Percentiles rank a stretch among this genome's conserved stretches.
These are phyloP conservation scores for Musa balbisiana DNA, from an alignment of 202 grass and related monocot genomes.

Conservation along the genomic window DNA sequence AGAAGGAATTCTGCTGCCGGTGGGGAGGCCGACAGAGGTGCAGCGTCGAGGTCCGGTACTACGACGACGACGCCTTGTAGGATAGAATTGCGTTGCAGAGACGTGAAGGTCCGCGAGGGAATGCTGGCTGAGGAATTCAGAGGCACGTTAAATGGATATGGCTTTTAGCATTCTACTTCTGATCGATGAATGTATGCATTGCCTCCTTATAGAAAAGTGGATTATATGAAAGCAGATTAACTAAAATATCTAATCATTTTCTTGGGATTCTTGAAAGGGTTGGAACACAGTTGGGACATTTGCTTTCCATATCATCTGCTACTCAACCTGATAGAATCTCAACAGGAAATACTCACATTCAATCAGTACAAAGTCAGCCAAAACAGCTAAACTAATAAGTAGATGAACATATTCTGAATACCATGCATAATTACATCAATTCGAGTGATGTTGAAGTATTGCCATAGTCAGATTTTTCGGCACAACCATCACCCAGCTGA, in stretches of 20 bases:
- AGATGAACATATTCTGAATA: too few species aligned
- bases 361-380: too few species aligned
- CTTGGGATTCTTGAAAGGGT: too few species aligned
- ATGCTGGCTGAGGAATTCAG: not conserved
- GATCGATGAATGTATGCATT: not conserved
- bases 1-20: slow-evolving; percentile 10
- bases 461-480: not conserved
- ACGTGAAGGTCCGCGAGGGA: not conserved
- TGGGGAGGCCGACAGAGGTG: not conserved
- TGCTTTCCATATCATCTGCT: too few species aligned
- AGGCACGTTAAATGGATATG: not conserved
- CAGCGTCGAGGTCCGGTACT: not conserved
- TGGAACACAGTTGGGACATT: too few species aligned
- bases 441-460: not conserved
- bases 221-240: too few species aligned
- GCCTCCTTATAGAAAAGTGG: too few species aligned
- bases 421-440: too few species aligned
- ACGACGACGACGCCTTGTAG: not conserved
- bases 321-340: too few species aligned
- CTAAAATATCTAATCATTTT: too few species aligned
- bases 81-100: not conserved
- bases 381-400: too few species aligned
- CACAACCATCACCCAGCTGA: not conserved
- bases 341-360: too few species aligned
- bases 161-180: not conserved